A percentile compares a stretch with the other conserved stretches of the same genome.
phyloP scores from a whole-genome alignment of 1,139 yeast species.

The Hemisphaericaspora xylofermentans region DNA sequence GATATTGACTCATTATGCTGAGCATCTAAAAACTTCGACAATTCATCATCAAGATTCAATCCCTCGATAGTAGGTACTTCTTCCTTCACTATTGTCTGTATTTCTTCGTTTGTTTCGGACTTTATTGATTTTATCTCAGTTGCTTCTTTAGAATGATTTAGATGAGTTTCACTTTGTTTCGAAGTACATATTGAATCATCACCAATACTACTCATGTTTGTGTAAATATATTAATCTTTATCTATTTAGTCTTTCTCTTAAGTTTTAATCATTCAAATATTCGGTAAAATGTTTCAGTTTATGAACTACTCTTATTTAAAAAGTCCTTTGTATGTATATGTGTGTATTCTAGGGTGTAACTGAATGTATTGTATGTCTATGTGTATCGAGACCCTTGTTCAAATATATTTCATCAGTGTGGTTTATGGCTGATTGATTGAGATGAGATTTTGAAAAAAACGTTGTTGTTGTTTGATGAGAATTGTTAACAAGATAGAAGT shows the following conservation, averaged over 20 bases:
- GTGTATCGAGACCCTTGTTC: neutral
- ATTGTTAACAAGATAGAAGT: too few species aligned
- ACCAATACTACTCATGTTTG: conserved; percentile 12
- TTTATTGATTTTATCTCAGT: neutral
- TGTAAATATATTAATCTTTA: neutral
- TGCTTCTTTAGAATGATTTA: neutral
- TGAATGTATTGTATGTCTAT: neutral
- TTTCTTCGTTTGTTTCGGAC: neutral
- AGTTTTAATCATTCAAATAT: neutral
- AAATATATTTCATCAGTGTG: too few species aligned
- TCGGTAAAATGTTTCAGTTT: neutral
- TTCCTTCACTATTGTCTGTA: neutral
- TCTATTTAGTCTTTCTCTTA: neutral
- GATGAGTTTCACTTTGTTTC: conserved; percentile 1
- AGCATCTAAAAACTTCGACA: conserved; percentile 18
- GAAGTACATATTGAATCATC: conserved; percentile 10
- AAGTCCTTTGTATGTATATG: neutral
- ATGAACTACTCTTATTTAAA: neutral
- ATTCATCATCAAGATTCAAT: conserved; percentile 28
- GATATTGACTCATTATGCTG: neutral
- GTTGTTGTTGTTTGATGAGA: neutral
- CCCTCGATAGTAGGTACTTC: conserved; percentile 28
- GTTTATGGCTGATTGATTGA: neutral
- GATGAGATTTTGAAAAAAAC: conserved; percentile 3
- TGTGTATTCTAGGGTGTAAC: neutral